Base-by-base conservation (phyloP, 306 rosid species). In the Pterocarpus santalinus region DNA sequence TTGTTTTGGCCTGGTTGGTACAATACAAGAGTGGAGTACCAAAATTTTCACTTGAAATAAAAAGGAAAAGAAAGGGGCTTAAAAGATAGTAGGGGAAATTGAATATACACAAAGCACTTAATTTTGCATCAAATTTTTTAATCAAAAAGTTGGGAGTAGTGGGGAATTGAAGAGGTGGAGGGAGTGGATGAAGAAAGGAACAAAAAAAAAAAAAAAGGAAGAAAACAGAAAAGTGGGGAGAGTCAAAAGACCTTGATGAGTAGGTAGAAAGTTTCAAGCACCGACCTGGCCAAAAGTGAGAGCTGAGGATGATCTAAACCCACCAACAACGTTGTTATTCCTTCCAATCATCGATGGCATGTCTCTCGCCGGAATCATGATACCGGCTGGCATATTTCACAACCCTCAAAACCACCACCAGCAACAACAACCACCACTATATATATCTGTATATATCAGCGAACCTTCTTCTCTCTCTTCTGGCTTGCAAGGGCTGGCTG, bases 251-350 rank as follows among this genome's bases (percentile, higher is more conserved):
- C 49, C n/a, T 17, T 3, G 38, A 76, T 51, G 49, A 74, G 44
- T n/a, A 58, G 52, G 49, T 11, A 69, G 64, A 41, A 49, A 84
- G 69, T 77, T 52, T 34, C n/a, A n/a, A 58, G 68, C 65, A 84
- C 94, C 80, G 81, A 95, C 97, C 98, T 93, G 94, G 66, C 86
- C 82, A 79, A 95, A 95, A 77, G 84, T 75, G 57, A 95, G 90
- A 13, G 78, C 82, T 8, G 95, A 90, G 39, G 94, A 82, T 35
- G 97, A 90, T 73, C 93, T 91, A 77, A 89, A 93, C 8, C 82
- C 90, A 47, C 78, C 82, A 67, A 84, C 79, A 49, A 84, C 15
- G 53, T 70, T 84, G 55, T 81, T 89, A 68, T 87, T 91, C 69
- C 85, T 82, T 81, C 87, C 78, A 16, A 88, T 80, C 83, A 89